Evolutionary conservation across 805 yeast species (phyloP).

Genomic region (Kodamaea kaohsiungensis): DNA sequence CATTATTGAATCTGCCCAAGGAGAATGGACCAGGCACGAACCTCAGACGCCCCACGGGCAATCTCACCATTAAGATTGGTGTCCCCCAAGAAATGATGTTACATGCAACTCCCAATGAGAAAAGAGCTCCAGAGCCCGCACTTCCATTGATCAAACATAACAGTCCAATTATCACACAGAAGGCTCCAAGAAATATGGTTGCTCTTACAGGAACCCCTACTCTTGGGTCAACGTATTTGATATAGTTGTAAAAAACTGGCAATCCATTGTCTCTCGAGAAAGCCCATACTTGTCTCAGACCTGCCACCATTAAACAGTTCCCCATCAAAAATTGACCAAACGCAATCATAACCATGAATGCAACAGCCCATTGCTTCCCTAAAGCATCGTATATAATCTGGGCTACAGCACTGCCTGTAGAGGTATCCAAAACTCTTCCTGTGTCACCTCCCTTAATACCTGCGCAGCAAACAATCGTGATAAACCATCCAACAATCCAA

Average conservation of each 20-base stretch:
- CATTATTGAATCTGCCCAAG: slow-evolving; percentile 52
- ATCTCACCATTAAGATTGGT: slow-evolving; percentile 53
- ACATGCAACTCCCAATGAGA: slow-evolving; percentile 63
- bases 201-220: slow-evolving; percentile 69
- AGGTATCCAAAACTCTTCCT: slow-evolving; percentile 40
- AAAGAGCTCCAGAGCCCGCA: slow-evolving; percentile 64
- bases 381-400: slow-evolving; percentile 62
- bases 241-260: slow-evolving; percentile 53
- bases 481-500: slow-evolving; percentile 57
- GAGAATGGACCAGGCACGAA: slow-evolving; percentile 64
- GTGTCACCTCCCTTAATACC: slow-evolving; percentile 51
- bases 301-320: slow-evolving; percentile 59
- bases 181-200: slow-evolving; percentile 51
- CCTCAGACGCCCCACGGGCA: slow-evolving; percentile 49
- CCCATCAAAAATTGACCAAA: slow-evolving; percentile 69
- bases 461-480: slow-evolving; percentile 54
- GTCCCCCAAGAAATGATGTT: slow-evolving; percentile 63
- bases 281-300: slow-evolving; percentile 73
- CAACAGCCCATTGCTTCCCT: slow-evolving; percentile 66
- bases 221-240: slow-evolving; percentile 57
- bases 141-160: slow-evolving; percentile 57
- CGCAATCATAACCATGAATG: slow-evolving; percentile 58
- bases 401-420: slow-evolving; percentile 64
- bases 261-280: slow-evolving; percentile 77
- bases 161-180: slow-evolving; percentile 55